Base-by-base conservation (phyloP, 2,329 filamentous ascomycete species). In the Epichloe sp. region DNA sequence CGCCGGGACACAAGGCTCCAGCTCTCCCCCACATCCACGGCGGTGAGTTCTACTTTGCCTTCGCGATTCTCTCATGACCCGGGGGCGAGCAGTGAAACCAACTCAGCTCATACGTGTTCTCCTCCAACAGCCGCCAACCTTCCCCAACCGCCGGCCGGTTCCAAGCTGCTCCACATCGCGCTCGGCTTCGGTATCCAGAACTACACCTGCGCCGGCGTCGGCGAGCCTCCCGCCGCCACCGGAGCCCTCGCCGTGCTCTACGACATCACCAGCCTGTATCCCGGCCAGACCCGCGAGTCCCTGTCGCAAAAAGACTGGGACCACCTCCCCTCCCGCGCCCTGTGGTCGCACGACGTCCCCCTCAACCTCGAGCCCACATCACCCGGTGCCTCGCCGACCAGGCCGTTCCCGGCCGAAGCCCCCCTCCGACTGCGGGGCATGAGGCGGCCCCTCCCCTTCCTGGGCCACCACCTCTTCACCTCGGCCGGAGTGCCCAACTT, bases 401-500 rank as follows among this genome's bases (percentile, higher is more conserved):
- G 68, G n/a, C 73, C 76, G 2, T 77, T 77, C 57, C 65, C 67
- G 43, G 55, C 65, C 21, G 62, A 67, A 31, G 64, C 66, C 60
- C 68, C 68, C 21, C 63, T 69, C 3, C 57, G 67, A 49, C 63
- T 80, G 49, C 54, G 59, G 10, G 59, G 73, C 36, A 52, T 63
- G 26, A 26, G 7, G 23, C 26, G 7, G 1, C 26, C 26, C 26
- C 55, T 61, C 65, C 47, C 67, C 47, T 72, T 75, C 58, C 62
- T 82, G 14, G 85, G 84, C 34, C 74, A 79, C 58, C 85, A 88
- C 72, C 85, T 73, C 74, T 88, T 88, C 71, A 76, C 75, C 64
- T 54, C 55, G 45, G 55, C 60, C 44, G 66, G 73, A 55, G 65
- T 69, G 0, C 84, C 85, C 1, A 79, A 73, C 12, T 88, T 87